Evolutionary conservation across 805 yeast genomes (phyloP).

Genomic region (Candida palmyrensis): DNA sequence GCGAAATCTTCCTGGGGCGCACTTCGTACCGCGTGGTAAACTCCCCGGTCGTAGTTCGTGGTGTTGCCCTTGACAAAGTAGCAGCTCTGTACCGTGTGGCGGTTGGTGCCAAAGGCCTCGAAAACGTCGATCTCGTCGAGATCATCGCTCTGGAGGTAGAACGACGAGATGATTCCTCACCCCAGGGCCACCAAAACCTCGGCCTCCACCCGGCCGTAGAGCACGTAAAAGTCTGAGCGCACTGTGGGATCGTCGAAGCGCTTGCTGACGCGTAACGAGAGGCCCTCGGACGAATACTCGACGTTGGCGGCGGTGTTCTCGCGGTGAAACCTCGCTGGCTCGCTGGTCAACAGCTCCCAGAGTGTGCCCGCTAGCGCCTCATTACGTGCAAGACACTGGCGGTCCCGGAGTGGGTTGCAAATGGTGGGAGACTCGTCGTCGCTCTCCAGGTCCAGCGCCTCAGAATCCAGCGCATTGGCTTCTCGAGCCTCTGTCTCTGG

Average conservation of each 20-base stretch:
- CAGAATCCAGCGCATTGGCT: no score
- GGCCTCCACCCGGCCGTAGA: slow-evolving; percentile 34
- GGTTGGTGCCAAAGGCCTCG: slow-evolving; percentile 35
- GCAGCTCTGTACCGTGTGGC: slow-evolving; percentile 27
- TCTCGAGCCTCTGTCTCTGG: no score
- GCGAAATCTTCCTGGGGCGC: slow-evolving; percentile 23
- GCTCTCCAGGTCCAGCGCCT: no score
- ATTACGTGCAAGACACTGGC: slow-evolving; percentile 21
- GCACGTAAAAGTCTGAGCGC: slow-evolving; percentile 22
- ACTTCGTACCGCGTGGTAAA: slow-evolving; percentile 20
- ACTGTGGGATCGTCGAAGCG: slow-evolving; percentile 30
- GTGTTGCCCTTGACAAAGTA: slow-evolving; percentile 37
- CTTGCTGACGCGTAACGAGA: slow-evolving; percentile 11
- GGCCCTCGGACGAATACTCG: slow-evolving; percentile 8
- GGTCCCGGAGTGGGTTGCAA: slow-evolving; percentile 24
- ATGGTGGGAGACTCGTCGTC: no score
- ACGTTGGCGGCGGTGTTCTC: slow-evolving; percentile 7
- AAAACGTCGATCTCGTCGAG: slow-evolving; percentile 38
- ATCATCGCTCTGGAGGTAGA: slow-evolving; percentile 39
- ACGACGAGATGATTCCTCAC: slow-evolving; percentile 31
- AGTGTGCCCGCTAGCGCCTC: slow-evolving; percentile 17
- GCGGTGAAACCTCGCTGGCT: slow-evolving; percentile 5
- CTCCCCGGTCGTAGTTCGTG: slow-evolving; percentile 30
- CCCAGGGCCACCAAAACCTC: slow-evolving; percentile 30
- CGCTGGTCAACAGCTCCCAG: slow-evolving; percentile 12